Percentiles rank a stretch among this genome's conserved stretches.
Conservation (phyloP, 2,329 filamentous ascomycete species). For the Juglanconis oblonga region DNA sequence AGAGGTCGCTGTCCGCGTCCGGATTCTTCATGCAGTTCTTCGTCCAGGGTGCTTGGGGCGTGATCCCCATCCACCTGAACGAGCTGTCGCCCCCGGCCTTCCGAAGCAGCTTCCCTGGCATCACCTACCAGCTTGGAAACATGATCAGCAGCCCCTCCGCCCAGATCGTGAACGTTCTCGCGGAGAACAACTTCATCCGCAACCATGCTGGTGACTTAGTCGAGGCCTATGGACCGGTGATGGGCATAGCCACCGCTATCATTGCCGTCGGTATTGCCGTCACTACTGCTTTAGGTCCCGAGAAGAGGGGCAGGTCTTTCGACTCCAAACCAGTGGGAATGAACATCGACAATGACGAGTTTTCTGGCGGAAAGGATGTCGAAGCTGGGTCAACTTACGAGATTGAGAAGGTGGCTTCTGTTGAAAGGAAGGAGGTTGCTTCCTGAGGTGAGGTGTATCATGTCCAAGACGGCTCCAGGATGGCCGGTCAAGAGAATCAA, state of each 20-base stretch:
- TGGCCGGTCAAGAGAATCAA: not conserved
- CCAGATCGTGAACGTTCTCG: constrained; percentile 74
- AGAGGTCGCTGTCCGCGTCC: constrained; percentile 57
- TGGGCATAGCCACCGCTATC: constrained; percentile 75
- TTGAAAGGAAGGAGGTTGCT: constrained; percentile 6
- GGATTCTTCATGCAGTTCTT: constrained; percentile 71
- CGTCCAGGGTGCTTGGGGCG: constrained; percentile 64
- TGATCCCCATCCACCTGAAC: constrained; percentile 71
- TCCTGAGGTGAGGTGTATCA: not conserved
- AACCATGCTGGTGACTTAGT: constrained; percentile 53
- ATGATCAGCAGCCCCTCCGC: constrained; percentile 70
- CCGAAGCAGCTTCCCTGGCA: constrained; percentile 67
- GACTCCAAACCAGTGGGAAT: constrained; percentile 55
- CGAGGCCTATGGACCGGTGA: constrained; percentile 70
- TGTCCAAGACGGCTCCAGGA: not conserved
- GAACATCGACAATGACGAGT: constrained; percentile 27
- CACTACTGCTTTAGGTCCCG: constrained; percentile 68
- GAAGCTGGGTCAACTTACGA: constrained; percentile 5
- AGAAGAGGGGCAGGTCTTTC: constrained; percentile 70
- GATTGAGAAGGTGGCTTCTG: not conserved
- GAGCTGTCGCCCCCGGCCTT: constrained; percentile 69
- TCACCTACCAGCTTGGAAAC: constrained; percentile 73
- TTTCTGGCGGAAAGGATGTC: constrained; percentile 18
- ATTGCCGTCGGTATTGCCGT: constrained; percentile 67
- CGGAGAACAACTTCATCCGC: constrained; percentile 59